phyloP scores from a whole-genome alignment of 371 early-diverging fungal species.

The Funneliformis caledonium region DNA sequence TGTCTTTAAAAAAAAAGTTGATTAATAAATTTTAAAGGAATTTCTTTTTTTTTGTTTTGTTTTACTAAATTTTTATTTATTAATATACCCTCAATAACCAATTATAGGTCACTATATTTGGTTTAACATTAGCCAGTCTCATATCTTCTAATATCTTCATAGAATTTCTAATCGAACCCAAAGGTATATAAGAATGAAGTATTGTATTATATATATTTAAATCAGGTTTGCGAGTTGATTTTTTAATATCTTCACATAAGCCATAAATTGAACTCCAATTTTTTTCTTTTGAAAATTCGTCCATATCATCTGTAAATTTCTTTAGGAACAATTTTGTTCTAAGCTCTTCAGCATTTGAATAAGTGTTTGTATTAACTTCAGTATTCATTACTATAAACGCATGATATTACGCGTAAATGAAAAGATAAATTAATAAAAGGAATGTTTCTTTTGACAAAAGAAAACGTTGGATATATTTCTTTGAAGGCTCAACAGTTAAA shows the following conservation, averaged over 20 bases:
- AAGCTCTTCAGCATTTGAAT: background rate
- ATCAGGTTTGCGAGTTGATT: slow-evolving; percentile 11
- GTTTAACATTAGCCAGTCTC: background rate
- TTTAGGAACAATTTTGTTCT: background rate
- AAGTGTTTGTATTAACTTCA: background rate
- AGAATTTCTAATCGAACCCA: background rate
- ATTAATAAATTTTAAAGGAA: background rate
- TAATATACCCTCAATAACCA: slow-evolving; percentile 23
- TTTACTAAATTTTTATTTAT: background rate
- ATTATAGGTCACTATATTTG: slow-evolving; percentile 22
- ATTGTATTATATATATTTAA: slow-evolving; percentile 17
- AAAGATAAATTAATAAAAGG: background rate
- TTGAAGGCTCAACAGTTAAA: background rate
- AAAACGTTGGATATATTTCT: background rate
- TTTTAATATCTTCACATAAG: background rate
- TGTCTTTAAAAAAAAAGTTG: background rate
- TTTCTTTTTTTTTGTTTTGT: background rate
- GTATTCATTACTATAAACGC: background rate
- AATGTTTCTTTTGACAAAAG: background rate
- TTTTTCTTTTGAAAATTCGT: background rate
- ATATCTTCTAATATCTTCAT: slow-evolving; percentile 33
- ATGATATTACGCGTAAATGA: background rate
- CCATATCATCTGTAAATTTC: background rate
- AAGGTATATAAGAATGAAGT: background rate
- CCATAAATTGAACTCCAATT: background rate